Evolutionary conservation across 225 moss, liverwort and hornwort species (phyloP).

Genomic region (Thuidium tamariscinum): DNA sequence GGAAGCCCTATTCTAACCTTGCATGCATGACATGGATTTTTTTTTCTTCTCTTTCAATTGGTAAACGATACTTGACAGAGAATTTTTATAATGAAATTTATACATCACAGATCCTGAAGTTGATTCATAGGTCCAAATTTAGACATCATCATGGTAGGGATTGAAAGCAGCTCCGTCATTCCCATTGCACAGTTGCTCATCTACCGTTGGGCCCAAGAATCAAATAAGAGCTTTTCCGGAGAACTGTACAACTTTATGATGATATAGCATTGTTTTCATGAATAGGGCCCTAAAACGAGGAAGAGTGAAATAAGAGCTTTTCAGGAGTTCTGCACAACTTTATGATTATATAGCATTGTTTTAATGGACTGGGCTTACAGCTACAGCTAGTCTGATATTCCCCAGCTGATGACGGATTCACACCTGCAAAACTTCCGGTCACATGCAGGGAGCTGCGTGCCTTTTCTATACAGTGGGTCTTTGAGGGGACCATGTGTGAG

Average conservation of each 20-base stretch:
- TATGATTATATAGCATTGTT: neutral
- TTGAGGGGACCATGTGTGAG: fast-evolving
- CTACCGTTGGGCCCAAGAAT: neutral
- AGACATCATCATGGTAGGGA: neutral
- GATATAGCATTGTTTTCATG: neutral
- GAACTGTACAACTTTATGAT: neutral
- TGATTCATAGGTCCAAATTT: neutral
- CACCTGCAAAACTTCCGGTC: neutral
- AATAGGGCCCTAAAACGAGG: neutral
- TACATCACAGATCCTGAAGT: neutral
- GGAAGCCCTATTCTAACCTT: neutral
- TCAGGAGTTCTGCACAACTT: neutral
- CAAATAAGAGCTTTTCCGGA: neutral
- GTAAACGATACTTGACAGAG: neutral
- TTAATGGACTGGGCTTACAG: neutral
- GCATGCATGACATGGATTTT: neutral
- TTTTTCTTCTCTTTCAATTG: neutral
- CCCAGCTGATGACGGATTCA: neutral
- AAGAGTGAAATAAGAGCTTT: neutral
- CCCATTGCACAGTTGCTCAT: neutral
- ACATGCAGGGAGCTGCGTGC: neutral
- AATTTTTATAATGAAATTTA: too few relatives aligned
- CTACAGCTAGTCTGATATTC: neutral
- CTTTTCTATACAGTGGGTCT: neutral
- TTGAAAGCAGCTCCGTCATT: neutral